Percentiles rank a stretch among this genome's conserved stretches.
Evolutionary conservation across 345 rosid species (phyloP).

Genomic region (Dipteronia sinensis): DNA sequence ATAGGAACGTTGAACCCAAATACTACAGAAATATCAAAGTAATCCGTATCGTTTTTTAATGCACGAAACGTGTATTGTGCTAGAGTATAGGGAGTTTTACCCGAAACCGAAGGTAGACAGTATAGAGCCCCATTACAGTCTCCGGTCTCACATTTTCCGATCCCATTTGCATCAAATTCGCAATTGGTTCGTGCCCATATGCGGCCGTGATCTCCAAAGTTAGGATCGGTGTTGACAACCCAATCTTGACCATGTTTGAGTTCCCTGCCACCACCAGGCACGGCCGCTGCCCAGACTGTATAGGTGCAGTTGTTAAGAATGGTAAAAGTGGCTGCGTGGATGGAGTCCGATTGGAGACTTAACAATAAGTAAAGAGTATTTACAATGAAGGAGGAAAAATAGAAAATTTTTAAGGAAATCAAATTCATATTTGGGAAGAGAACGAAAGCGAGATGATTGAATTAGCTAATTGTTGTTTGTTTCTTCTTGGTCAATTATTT

Average conservation of each 20-base stretch:
- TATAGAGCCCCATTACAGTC: conserved; percentile 16
- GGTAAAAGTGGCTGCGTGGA: neutral
- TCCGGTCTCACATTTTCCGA: conserved; percentile 19
- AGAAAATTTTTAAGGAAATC: no score
- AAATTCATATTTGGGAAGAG: no score
- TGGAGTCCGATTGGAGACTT: neutral
- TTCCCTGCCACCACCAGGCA: conserved; percentile 10
- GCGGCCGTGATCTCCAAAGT: neutral
- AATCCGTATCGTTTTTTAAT: neutral
- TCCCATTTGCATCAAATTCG: conserved; percentile 7
- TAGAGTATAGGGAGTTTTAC: conserved; percentile 11
- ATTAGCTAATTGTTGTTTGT: no score
- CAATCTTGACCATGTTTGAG: neutral
- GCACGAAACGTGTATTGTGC: conserved; percentile 16
- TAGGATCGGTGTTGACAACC: neutral
- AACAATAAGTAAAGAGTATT: neutral
- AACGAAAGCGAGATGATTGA: no score
- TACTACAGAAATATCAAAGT: conserved; percentile 20
- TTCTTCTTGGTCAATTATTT: no score
- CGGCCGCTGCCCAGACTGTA: conserved; percentile 20
- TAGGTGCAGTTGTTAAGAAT: conserved; percentile 15
- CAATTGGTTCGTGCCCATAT: conserved; percentile 31
- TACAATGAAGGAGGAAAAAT: no score
- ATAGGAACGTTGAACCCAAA: conserved; percentile 32
- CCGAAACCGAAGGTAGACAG: conserved; percentile 9